phyloP scores from a whole-genome alignment of 495 filamentous ascomycete species.

The Penicillium malachiteum region DNA sequence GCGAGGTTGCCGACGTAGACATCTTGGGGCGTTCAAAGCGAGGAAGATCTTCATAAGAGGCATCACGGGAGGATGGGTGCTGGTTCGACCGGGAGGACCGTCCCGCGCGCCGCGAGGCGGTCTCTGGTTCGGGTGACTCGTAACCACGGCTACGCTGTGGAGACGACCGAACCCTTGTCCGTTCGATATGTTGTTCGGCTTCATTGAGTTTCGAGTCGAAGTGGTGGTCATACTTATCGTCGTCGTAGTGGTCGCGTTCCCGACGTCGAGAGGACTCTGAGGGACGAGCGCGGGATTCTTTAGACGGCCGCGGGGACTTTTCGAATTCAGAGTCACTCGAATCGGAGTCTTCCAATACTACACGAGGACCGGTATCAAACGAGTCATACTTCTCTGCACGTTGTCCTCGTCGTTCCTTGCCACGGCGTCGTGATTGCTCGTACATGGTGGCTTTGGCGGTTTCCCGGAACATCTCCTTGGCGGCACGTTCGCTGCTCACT shows the following conservation, averaged over 20 bases:
- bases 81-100: conserved; percentile 32
- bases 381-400: conserved; percentile 44
- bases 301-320: conserved; percentile 18
- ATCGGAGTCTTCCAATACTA: conserved; percentile 35
- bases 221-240: conserved; percentile 24
- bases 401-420: conserved; percentile 52
- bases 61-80: conserved; percentile 32
- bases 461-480: conserved; percentile 33
- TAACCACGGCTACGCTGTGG: conserved; percentile 32
- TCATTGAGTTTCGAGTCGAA: conserved; percentile 16
- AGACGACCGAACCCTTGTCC: conserved; percentile 26
- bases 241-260: conserved; percentile 15
- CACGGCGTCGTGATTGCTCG: conserved; percentile 45
- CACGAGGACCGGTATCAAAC: conserved; percentile 17
- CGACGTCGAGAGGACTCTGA: conserved; percentile 19
- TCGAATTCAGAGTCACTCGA: conserved; percentile 25
- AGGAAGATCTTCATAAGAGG: conserved; percentile 33
- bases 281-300: conserved; percentile 18
- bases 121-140: conserved; percentile 39
- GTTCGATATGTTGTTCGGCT: conserved; percentile 29
- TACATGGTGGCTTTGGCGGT: conserved; percentile 31
- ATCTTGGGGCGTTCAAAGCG: conserved; percentile 24
- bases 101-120: conserved; percentile 26
- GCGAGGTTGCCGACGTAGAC: conserved; percentile 31
- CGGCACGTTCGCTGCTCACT: conserved; percentile 20